Percentiles rank a stretch among this genome's conserved stretches.
phyloP scores from a whole-genome alignment of 2,329 filamentous ascomycete species.

The Pyrenophora tritici-repentis region DNA sequence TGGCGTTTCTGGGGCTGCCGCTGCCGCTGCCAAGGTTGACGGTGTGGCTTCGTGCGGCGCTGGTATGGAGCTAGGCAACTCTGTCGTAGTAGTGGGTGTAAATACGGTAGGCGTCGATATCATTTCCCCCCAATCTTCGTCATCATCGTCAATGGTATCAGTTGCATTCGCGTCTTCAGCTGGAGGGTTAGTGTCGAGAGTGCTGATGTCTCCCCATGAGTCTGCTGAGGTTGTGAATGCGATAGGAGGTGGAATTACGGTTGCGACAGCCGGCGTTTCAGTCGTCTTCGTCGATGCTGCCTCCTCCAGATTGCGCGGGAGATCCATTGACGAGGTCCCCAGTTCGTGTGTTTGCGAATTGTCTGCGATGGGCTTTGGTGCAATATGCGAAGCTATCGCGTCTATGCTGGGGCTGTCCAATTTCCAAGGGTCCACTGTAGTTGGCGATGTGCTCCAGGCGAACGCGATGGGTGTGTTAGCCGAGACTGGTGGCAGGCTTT shows the following conservation, averaged over 20 bases:
- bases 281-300: conserved; percentile 13
- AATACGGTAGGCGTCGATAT: conserved; percentile 42
- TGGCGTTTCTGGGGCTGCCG: conserved; percentile 18
- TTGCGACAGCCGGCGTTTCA: conserved; percentile 26
- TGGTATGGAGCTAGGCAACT: conserved; percentile 14
- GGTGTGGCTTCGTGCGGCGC: conserved; percentile 14
- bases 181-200: conserved; percentile 17
- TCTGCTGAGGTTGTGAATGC: conserved; percentile 12
- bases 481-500: conserved; percentile 28
- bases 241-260: conserved; percentile 14
- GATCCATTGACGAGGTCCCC: conserved; percentile 21
- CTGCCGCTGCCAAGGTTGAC: conserved; percentile 17
- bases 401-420: conserved; percentile 18
- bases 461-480: conserved; percentile 36
- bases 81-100: conserved; percentile 22
- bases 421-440: conserved; percentile 26
- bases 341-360: conserved; percentile 26
- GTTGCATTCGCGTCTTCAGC: conserved; percentile 5
- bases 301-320: conserved; percentile 7
- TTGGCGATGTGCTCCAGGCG: conserved; percentile 41
- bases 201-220: conserved; percentile 22
- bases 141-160: conserved; percentile 27
- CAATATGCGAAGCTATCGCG: conserved; percentile 25
- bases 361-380: conserved; percentile 19
- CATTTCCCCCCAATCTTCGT: conserved; percentile 50